Evolutionary conservation across 2,329 filamentous ascomycete species (phyloP), one percentile per base, ranked within the genome.

Genomic region (Aspergillus sp.): DNA sequence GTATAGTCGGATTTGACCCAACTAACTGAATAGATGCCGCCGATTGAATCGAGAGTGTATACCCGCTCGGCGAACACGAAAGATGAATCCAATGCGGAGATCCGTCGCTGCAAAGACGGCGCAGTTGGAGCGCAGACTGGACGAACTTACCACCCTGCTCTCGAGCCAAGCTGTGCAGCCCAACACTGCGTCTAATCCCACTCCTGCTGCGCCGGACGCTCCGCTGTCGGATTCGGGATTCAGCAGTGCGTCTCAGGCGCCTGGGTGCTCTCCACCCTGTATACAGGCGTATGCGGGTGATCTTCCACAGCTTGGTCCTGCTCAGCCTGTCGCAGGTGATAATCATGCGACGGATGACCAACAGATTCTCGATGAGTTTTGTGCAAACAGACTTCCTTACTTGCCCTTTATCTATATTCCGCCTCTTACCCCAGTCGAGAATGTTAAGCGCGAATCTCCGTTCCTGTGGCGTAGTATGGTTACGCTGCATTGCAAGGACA

Each of bases 11-110:
- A 31, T 27, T 7, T 2, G n/a, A 1, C 24, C 45, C 15, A 2
- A 33, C 15, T 5, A 37, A 47, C 17, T 40, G 11, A 19, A 3
- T 2, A 31, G 77, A 37, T 79, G 77, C 48, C 64, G 70, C 45
- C 75, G 77, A 2, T 63, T 79, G 1, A 67, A 70, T 27, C 74
- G 73, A 55, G 64, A 72, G 37, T 79, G 77, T 55, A 66, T 68
- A 15, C 71, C 75, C 3, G 70, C 72, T 1, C 58, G 61, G 8
- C 65, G 73, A n/a, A 62, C 70, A 1, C 70, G 75, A 14, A 61
- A 55, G 21, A 50, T 33, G 9, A 58, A 52, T 5, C 40, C 53
- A 0, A 7, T 33, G 7, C 47, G 55, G 7, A 53, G 17, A 23
- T 53, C 51, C 2, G 51, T 37, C 5, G 47, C 23, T 14, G 57